A percentile compares a stretch with the other conserved stretches of the same genome.
Evolutionary conservation across 2,329 filamentous ascomycete genomes (phyloP).

Genomic region (Karstenula rhodostoma): DNA sequence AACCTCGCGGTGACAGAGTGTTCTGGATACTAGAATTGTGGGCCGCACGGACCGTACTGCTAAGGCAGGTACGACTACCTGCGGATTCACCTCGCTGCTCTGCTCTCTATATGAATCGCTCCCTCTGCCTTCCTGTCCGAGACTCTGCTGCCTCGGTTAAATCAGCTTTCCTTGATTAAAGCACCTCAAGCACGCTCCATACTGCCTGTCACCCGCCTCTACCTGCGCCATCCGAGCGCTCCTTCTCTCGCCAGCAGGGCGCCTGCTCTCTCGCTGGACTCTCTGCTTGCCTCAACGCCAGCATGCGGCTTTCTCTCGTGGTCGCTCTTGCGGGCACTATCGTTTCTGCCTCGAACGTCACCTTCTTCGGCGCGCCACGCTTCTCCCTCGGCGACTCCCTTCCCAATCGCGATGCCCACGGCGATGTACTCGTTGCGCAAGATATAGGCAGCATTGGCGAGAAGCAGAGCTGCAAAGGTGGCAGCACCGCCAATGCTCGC

Average conservation of each 20-base stretch:
- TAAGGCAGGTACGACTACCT: not conserved
- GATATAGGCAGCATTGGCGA: constrained; percentile 8
- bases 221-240: not conserved
- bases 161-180: too few species aligned
- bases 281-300: not conserved
- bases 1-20: not conserved
- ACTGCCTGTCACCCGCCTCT: not conserved
- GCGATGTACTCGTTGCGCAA: constrained; percentile 19
- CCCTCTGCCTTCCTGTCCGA: too few species aligned
- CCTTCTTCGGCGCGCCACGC: constrained; percentile 7
- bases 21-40: not conserved
- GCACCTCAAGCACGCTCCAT: not conserved
- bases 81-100: too few species aligned
- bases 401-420: constrained; percentile 10
- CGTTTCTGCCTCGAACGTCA: constrained; percentile 9
- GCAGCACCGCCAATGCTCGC: constrained; percentile 23
- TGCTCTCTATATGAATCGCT: too few species aligned
- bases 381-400: constrained; percentile 7
- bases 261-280: not conserved
- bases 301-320: constrained; percentile 5
- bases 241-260: not conserved
- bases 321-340: not conserved
- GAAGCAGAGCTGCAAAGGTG: constrained; percentile 22
- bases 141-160: too few species aligned
- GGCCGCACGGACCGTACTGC: not conserved